Evolutionary conservation across 257 asterid species (phyloP).

Genomic region (Capsicum chinense): DNA sequence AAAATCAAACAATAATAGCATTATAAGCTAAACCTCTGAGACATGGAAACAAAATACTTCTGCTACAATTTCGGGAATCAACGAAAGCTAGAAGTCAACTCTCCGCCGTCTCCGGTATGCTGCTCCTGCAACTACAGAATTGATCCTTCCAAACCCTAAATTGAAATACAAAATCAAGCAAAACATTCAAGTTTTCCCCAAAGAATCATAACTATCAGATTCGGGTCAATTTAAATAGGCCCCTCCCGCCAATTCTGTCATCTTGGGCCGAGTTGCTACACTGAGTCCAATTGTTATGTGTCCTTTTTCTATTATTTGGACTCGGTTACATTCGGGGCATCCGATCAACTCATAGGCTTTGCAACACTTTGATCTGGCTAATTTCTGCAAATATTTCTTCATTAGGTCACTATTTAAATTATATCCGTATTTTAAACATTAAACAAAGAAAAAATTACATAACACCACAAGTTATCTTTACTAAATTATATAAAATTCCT

Average conservation of each 20-base stretch:
- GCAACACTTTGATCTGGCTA: not conserved
- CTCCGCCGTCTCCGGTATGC: not conserved
- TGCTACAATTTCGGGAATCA: not conserved
- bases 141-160: conserved; percentile 29
- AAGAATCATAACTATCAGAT: not conserved
- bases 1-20: not conserved
- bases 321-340: not conserved
- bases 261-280: not conserved
- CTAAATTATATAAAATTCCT: no score
- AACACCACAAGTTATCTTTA: no score
- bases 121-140: not conserved
- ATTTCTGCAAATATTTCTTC: not conserved
- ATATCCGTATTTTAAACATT: no score
- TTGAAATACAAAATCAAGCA: not conserved
- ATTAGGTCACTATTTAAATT: not conserved
- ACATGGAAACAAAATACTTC: not conserved
- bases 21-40: not conserved
- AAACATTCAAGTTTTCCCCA: not conserved
- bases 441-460: no score
- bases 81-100: not conserved
- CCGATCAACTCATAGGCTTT: not conserved
- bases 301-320: not conserved
- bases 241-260: not conserved
- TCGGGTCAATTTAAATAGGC: not conserved
- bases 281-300: not conserved